A percentile compares a stretch with the other conserved stretches of the same genome.
Evolutionary conservation across 108 stramenopile genomes (phyloP).

Genomic region (Cyclotella atomus): DNA sequence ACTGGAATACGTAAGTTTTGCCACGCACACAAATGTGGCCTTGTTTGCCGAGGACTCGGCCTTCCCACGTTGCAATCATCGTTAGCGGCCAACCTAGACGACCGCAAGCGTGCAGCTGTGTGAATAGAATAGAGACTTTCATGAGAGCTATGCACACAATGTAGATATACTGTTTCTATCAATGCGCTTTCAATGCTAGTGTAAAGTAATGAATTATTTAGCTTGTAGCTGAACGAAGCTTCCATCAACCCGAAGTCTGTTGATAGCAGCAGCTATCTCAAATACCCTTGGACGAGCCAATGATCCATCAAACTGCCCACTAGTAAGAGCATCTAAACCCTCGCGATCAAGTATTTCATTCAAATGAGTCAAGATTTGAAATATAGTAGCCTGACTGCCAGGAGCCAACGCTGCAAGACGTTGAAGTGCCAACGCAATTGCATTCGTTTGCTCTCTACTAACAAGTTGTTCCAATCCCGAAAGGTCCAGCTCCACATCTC

Average conservation of each 20-base stretch:
- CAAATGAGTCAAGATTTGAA: conserved; percentile 54
- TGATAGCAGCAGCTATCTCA: conserved; percentile 83
- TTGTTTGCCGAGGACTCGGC: conserved; percentile 38
- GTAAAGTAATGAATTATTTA: too few relatives aligned
- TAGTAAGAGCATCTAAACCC: conserved; percentile 62
- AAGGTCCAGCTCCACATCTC: conserved; percentile 80
- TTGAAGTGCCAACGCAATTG: conserved; percentile 71
- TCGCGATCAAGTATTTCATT: conserved; percentile 56
- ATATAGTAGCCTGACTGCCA: conserved; percentile 44
- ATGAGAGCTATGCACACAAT: too few relatives aligned
- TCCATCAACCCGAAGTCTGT: conserved; percentile 62
- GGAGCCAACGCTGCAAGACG: conserved; percentile 38
- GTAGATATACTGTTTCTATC: too few relatives aligned
- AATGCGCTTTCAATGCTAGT: too few relatives aligned
- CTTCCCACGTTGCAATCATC: too few relatives aligned
- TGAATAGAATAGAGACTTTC: too few relatives aligned
- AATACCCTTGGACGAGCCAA: conserved; percentile 71
- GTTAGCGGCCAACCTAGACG: too few relatives aligned
- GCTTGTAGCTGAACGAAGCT: conserved; percentile 44
- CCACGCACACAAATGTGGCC: conserved; percentile 24
- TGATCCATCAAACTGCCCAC: conserved; percentile 74
- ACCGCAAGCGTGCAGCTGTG: too few relatives aligned
- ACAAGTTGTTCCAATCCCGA: conserved; percentile 83
- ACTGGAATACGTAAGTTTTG: conserved; percentile 37
- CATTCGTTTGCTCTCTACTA: conserved; percentile 71